Conservation (phyloP, 2,329 filamentous ascomycete genomes). For the Hymenoscyphus infarciens region DNA sequence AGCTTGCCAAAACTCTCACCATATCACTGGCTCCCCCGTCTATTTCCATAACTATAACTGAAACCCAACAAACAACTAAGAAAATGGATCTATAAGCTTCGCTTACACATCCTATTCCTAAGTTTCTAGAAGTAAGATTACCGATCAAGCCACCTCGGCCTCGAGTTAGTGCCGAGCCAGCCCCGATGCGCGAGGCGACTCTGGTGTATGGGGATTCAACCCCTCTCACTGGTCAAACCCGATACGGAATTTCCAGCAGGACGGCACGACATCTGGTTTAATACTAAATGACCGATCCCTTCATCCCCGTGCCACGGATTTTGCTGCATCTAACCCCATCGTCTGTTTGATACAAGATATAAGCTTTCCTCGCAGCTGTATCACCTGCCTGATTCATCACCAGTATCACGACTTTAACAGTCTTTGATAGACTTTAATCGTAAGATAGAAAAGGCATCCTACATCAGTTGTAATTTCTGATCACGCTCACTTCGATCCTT, state of each 20-base stretch:
- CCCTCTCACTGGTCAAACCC: neutral
- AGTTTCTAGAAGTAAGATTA: neutral
- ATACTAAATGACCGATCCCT: neutral
- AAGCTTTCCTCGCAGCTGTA: neutral
- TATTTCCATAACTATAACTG: neutral
- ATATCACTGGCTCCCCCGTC: no score
- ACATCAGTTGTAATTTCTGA: neutral
- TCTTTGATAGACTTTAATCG: neutral
- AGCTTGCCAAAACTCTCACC: no score
- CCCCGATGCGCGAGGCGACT: neutral
- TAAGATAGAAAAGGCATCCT: neutral
- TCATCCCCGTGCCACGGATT: neutral
- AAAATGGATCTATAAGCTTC: neutral
- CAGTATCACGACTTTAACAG: neutral
- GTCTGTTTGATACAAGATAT: neutral
- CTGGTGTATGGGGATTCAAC: neutral
- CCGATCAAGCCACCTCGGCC: neutral
- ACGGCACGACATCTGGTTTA: neutral
- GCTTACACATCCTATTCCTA: neutral
- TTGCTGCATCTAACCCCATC: neutral
- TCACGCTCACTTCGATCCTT: neutral
- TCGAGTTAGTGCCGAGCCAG: constrained; percentile 8
- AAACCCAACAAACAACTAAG: neutral
- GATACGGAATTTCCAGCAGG: neutral
- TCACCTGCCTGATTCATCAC: neutral